phyloP scores from a whole-genome alignment of 2,329 filamentous ascomycete species.

The Herpotrichia juniperi region DNA sequence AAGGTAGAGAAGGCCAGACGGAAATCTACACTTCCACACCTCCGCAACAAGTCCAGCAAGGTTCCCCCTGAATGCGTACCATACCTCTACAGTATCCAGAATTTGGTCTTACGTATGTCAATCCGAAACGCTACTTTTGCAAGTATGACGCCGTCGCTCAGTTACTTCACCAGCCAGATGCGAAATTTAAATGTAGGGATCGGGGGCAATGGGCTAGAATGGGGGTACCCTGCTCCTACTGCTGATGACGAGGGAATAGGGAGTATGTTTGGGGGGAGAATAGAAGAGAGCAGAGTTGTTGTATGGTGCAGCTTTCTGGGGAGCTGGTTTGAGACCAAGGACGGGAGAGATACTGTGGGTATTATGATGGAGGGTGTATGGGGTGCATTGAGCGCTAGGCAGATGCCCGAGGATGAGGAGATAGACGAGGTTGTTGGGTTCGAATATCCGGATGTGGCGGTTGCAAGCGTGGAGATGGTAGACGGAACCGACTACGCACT shows the following conservation, averaged over 20 bases:
- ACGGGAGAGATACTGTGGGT: constrained; percentile 2
- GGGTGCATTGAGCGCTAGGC: background rate
- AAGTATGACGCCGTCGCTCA: no score
- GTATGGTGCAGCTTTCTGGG: background rate
- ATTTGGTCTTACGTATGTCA: constrained; percentile 14
- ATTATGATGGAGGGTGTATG: background rate
- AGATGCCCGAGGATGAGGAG: background rate
- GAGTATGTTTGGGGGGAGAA: background rate
- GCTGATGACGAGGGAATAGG: constrained; percentile 8
- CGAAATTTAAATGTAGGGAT: constrained; percentile 25
- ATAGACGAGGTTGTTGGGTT: no score
- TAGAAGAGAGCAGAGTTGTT: background rate
- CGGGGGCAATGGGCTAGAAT: constrained; percentile 21
- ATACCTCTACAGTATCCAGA: constrained; percentile 28
- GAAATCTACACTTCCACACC: background rate
- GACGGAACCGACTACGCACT: no score
- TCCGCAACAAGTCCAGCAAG: constrained; percentile 43
- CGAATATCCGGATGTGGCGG: no score
- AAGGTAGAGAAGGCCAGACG: no score
- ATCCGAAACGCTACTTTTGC: no score
- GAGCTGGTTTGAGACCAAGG: constrained; percentile 5
- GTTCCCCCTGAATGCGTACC: constrained; percentile 48
- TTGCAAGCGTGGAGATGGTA: no score
- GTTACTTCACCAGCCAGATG: constrained; percentile 14
- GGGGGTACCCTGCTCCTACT: constrained; percentile 17